Evolutionary conservation across 2,329 filamentous ascomycete species (phyloP).

Genomic region (Neofusicoccum cordaticola): DNA sequence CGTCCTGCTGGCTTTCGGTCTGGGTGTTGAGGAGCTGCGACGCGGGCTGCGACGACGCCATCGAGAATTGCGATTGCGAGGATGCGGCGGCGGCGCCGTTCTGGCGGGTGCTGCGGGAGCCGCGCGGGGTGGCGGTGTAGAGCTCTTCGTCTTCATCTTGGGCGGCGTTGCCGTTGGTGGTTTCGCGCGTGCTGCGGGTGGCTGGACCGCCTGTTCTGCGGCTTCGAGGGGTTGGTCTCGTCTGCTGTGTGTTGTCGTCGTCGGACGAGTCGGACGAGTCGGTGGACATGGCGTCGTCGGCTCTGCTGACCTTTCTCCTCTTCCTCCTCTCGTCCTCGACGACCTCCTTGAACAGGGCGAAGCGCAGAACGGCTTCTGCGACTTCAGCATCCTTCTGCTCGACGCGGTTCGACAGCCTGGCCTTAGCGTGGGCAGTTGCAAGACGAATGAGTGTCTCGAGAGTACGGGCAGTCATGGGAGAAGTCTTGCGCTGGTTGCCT

Average conservation of each 20-base stretch:
- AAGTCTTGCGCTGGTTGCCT: conserved; percentile 88
- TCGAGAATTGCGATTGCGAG: conserved; percentile 60
- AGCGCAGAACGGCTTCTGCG: conserved; percentile 85
- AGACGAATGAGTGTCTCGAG: conserved; percentile 98
- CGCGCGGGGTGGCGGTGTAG: conserved; percentile 52
- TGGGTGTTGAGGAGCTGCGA: conserved; percentile 59
- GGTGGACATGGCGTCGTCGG: conserved; percentile 54
- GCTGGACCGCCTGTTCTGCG: conserved; percentile 38
- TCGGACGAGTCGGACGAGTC: conserved; percentile 61
- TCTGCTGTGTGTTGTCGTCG: conserved; percentile 53
- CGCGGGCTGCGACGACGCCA: conserved; percentile 75
- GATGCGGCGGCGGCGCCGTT: conserved; percentile 21
- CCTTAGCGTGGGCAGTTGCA: conserved; percentile 91
- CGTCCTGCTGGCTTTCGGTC: conserved; percentile 5
- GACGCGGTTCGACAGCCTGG: conserved; percentile 80
- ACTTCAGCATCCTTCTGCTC: conserved; percentile 85
- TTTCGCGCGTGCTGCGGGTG: conserved; percentile 32
- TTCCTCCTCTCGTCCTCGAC: conserved; percentile 74
- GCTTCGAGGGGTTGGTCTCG: conserved; percentile 22
- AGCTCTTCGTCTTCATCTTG: conserved; percentile 54
- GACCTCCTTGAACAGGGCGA: conserved; percentile 96
- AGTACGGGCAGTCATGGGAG: conserved; percentile 93
- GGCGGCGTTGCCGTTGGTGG: conserved; percentile 36
- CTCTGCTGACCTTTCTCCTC: conserved; percentile 71
- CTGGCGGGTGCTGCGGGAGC: conserved; percentile 36